A percentile compares a stretch with the other conserved stretches of the same genome.
phyloP scores from a whole-genome alignment of 1,139 yeast genomes.

The Pichia cactophila region DNA sequence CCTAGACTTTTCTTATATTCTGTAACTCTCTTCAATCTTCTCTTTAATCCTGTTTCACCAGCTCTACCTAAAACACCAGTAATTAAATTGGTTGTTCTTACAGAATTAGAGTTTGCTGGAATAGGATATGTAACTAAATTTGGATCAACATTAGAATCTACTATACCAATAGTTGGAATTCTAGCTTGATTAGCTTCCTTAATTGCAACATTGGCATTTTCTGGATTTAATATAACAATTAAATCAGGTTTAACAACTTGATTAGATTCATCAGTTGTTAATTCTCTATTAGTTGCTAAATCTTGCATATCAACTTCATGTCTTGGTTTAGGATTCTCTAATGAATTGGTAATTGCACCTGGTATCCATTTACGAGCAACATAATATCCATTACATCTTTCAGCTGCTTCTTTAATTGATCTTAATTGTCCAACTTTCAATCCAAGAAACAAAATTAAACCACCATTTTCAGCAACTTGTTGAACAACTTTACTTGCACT shows the following conservation, averaged over 20 bases:
- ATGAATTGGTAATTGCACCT: slow-evolving; percentile 84
- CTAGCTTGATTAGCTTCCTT: slow-evolving; percentile 75
- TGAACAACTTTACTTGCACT: slow-evolving; percentile 75
- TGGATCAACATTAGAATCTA: slow-evolving; percentile 93
- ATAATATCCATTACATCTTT: slow-evolving; percentile 69
- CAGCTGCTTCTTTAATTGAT: slow-evolving; percentile 73
- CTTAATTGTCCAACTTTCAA: slow-evolving; percentile 73
- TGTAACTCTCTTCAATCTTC: slow-evolving; percentile 40
- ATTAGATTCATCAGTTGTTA: slow-evolving; percentile 38
- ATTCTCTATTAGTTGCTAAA: slow-evolving; percentile 48
- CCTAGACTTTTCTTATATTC: slow-evolving; percentile 28
- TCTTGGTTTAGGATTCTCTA: slow-evolving; percentile 62
- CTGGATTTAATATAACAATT: slow-evolving; percentile 79
- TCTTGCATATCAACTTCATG: slow-evolving; percentile 66
- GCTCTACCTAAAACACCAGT: slow-evolving; percentile 80
- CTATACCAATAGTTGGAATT: slow-evolving; percentile 88
- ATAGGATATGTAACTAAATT: slow-evolving; percentile 85
- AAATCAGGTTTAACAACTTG: slow-evolving; percentile 75
- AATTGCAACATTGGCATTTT: slow-evolving; percentile 75
- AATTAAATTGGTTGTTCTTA: slow-evolving; percentile 70
- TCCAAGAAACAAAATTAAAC: slow-evolving; percentile 77
- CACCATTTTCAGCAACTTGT: slow-evolving; percentile 79
- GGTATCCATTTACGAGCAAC: slow-evolving; percentile 90
- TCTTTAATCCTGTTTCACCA: slow-evolving; percentile 67
- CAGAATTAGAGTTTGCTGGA: slow-evolving; percentile 94